These are phyloP conservation scores for Gomphus bonarii DNA, from an alignment of 1,284 basidiomycete genomes.

Conservation along the genomic window DNA sequence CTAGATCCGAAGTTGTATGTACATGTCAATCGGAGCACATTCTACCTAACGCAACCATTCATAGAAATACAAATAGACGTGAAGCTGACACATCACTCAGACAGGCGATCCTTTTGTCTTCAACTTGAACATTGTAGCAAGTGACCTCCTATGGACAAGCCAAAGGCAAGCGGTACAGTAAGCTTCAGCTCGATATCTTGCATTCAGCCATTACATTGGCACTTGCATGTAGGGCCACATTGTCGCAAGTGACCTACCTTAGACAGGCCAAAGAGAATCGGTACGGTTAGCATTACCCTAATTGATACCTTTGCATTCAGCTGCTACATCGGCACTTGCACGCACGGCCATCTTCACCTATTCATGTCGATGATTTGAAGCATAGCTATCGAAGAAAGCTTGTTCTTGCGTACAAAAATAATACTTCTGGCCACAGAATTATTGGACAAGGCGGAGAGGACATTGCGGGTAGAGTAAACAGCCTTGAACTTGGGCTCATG, in stretches of 20 bases:
- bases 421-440: constrained; percentile 4
- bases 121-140: not conserved
- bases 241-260: not conserved
- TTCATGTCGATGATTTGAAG: not conserved
- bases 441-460: constrained; percentile 1
- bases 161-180: not conserved
- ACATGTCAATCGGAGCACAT: not conserved
- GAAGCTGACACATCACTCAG: not conserved
- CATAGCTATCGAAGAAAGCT: constrained; percentile 7
- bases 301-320: not conserved
- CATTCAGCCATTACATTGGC: not conserved
- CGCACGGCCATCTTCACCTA: not conserved
- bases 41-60: too few species aligned
- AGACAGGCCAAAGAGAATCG: not conserved
- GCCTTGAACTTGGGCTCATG: constrained; percentile 13
- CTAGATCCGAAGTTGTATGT: not conserved
- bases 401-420: constrained; percentile 10
- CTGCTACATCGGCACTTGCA: not conserved
- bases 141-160: not conserved
- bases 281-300: not conserved
- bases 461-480: constrained; percentile 9
- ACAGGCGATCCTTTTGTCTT: not conserved
- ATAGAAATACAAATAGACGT: not conserved
- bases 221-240: not conserved
- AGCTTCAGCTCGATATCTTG: not conserved